A percentile compares a stretch with the other conserved stretches of the same genome.
Evolutionary conservation across 2,329 filamentous ascomycete genomes (phyloP).

Genomic region (Sarocladium brachiariae): DNA sequence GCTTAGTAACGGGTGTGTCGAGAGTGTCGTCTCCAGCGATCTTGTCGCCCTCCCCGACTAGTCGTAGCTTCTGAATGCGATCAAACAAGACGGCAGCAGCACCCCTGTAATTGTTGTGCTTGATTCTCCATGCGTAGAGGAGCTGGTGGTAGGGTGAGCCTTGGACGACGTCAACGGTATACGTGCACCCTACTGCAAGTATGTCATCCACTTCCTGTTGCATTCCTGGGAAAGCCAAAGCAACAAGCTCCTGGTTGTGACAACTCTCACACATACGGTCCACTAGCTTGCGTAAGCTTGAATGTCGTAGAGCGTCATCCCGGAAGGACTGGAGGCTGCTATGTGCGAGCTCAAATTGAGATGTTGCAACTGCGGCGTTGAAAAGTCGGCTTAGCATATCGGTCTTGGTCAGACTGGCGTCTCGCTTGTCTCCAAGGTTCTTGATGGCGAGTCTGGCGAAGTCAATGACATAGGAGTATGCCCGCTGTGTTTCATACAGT

Average conservation of each 20-base stretch:
- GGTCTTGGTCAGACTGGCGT: slow-evolving; percentile 41
- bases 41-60: slow-evolving; percentile 52
- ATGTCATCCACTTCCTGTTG: slow-evolving; percentile 73
- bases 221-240: slow-evolving; percentile 72
- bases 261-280: slow-evolving; percentile 63
- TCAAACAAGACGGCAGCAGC: slow-evolving; percentile 57
- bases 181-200: slow-evolving; percentile 63
- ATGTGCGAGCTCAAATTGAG: slow-evolving; percentile 77
- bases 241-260: slow-evolving; percentile 60
- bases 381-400: slow-evolving; percentile 82
- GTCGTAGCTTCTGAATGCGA: slow-evolving; percentile 54
- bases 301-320: slow-evolving; percentile 63
- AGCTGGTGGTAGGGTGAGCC: slow-evolving; percentile 84
- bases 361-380: slow-evolving; percentile 70
- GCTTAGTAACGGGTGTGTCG: slow-evolving; percentile 61
- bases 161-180: slow-evolving; percentile 56
- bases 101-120: slow-evolving; percentile 79
- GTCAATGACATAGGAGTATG: slow-evolving; percentile 74
- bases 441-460: slow-evolving; percentile 73
- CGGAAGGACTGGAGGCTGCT: slow-evolving; percentile 67
- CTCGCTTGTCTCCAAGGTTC: slow-evolving; percentile 35
- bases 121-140: slow-evolving; percentile 84
- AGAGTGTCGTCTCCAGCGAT: slow-evolving; percentile 48
- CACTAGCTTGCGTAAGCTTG: slow-evolving; percentile 63
- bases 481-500: slow-evolving; percentile 71